phyloP scores from a whole-genome alignment of 2,329 filamentous ascomycete genomes.

The Ceratocystiopsis minuta region DNA sequence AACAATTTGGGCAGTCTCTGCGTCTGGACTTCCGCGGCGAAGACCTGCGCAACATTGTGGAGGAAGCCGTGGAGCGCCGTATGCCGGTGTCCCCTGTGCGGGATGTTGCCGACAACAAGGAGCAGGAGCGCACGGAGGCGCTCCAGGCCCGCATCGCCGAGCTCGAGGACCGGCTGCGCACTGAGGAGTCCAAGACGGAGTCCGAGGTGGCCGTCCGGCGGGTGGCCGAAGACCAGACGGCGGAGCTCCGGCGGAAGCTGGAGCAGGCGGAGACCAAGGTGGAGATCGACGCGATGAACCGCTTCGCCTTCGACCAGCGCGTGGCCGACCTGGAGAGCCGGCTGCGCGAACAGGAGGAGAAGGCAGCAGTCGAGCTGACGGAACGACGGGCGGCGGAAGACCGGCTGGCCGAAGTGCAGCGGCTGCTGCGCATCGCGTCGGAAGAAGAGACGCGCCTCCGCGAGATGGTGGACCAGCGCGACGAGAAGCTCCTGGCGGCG shows the following conservation, averaged over 20 bases:
- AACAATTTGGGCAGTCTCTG: slow-evolving; percentile 29
- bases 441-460: slow-evolving; percentile 54
- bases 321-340: slow-evolving; percentile 53
- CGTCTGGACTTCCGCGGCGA: slow-evolving; percentile 27
- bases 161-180: slow-evolving; percentile 37
- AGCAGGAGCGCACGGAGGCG: slow-evolving; percentile 35
- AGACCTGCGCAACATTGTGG: slow-evolving; percentile 42
- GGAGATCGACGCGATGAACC: slow-evolving; percentile 43
- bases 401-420: slow-evolving; percentile 52
- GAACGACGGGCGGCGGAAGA: slow-evolving; percentile 52
- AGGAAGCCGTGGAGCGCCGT: slow-evolving; percentile 41
- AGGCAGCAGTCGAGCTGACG: slow-evolving; percentile 45
- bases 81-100: slow-evolving; percentile 25
- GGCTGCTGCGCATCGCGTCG: slow-evolving; percentile 48
- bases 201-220: slow-evolving; percentile 30
- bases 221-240: slow-evolving; percentile 32
- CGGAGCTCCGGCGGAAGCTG: slow-evolving; percentile 35
- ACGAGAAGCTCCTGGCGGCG: slow-evolving; percentile 43
- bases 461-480: slow-evolving; percentile 48
- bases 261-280: slow-evolving; percentile 39
- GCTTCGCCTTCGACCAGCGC: slow-evolving; percentile 39
- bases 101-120: slow-evolving; percentile 25
- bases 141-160: slow-evolving; percentile 41
- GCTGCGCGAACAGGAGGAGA: slow-evolving; percentile 43
- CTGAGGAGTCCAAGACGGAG: slow-evolving; percentile 29